Percentiles rank a stretch among this genome's conserved stretches.
Conservation (phyloP, 164 flowering plant species). For the Pachysandra terminalis region DNA sequence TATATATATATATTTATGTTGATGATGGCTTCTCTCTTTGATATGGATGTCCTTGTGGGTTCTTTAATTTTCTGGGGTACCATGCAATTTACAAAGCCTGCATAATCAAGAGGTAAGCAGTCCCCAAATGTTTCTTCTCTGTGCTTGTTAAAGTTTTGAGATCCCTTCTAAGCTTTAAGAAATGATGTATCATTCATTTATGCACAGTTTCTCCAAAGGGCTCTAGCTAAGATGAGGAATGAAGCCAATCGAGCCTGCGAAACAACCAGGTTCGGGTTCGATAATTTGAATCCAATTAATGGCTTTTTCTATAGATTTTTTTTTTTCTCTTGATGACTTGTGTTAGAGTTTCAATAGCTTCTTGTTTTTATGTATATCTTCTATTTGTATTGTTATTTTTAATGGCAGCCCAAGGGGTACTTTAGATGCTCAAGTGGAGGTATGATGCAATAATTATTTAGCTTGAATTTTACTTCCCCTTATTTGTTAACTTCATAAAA, state of each 20-base stretch:
- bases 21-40: not conserved
- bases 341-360: not conserved
- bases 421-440: constrained; percentile 39
- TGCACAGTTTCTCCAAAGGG: constrained; percentile 31
- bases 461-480: not conserved
- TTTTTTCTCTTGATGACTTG: not conserved
- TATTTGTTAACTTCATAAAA: not conserved
- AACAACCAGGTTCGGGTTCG: constrained; percentile 20
- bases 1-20: no score
- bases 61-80: not conserved
- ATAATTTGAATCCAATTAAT: no score
- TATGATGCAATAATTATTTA: constrained; percentile 4
- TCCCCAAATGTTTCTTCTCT: not conserved
- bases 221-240: constrained; percentile 26
- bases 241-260: constrained; percentile 21
- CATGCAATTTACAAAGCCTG: constrained; percentile 22
- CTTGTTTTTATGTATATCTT: not conserved
- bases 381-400: not conserved
- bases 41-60: not conserved
- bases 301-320: not conserved
- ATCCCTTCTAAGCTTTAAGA: not conserved
- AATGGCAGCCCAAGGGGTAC: constrained; percentile 24
- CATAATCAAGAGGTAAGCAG: constrained; percentile 44
- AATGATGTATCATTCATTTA: not conserved
- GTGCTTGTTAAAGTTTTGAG: not conserved